Evolutionary conservation across 257 asterid genomes (phyloP).

Genomic region (Penstemon barbatus): DNA sequence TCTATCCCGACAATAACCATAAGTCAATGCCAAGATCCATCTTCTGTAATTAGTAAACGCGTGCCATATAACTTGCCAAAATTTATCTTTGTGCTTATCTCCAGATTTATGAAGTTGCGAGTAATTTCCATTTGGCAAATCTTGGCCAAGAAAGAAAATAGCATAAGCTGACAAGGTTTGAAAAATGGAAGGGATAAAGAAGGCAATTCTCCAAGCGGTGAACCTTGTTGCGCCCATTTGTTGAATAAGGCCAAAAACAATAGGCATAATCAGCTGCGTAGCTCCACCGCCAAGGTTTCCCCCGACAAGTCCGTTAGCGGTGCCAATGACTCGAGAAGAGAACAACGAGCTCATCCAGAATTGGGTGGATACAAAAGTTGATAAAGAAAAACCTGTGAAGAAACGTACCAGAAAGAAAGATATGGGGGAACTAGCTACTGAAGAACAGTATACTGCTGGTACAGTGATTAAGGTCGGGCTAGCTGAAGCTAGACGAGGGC

Average conservation of each 20-base stretch:
- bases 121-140: slow-evolving; percentile 80
- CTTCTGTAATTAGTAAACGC: slow-evolving; percentile 68
- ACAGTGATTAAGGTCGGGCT: slow-evolving; percentile 64
- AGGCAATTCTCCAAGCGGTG: slow-evolving; percentile 82
- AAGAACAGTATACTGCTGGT: slow-evolving; percentile 66
- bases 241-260: slow-evolving; percentile 47
- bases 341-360: slow-evolving; percentile 96
- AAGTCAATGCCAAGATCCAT: slow-evolving; percentile 76
- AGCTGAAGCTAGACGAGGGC: slow-evolving; percentile 76
- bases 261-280: slow-evolving; percentile 83
- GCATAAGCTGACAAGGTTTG: slow-evolving; percentile 67
- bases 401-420: slow-evolving; percentile 66
- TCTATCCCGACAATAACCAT: slow-evolving; percentile 89
- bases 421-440: slow-evolving; percentile 43
- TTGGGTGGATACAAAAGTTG: slow-evolving; percentile 85
- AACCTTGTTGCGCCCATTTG: slow-evolving; percentile 51
- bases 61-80: slow-evolving; percentile 38
- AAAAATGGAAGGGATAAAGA: slow-evolving; percentile 71
- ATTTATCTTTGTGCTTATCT: slow-evolving; percentile 61
- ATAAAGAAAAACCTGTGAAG: slow-evolving; percentile 74
- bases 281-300: slow-evolving; percentile 97
- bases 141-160: slow-evolving; percentile 75
- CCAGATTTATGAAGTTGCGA: slow-evolving; percentile 60
- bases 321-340: slow-evolving; percentile 57
- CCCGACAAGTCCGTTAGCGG: slow-evolving; percentile 89